Evolutionary conservation across 345 rosid genomes (phyloP).

Genomic region (Luvunga scandens): DNA sequence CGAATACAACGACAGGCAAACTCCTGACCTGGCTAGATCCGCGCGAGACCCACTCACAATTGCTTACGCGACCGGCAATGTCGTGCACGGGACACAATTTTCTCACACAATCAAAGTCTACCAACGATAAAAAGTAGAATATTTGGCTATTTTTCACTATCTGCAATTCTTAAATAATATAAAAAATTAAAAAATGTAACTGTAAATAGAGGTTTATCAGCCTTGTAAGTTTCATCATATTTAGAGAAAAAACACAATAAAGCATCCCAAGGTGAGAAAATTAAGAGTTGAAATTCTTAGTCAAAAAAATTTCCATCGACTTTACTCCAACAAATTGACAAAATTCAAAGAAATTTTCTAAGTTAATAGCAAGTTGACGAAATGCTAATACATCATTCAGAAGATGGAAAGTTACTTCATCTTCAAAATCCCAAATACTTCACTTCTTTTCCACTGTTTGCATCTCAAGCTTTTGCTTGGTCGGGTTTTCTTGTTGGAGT

Average conservation of each 20-base stretch:
- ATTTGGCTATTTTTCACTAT: too few species aligned
- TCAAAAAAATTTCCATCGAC: background rate
- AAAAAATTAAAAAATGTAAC: too few species aligned
- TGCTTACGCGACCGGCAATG: background rate
- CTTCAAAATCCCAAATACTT: conserved; percentile 30
- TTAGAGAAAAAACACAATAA: background rate
- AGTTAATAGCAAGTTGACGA: background rate
- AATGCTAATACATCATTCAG: background rate
- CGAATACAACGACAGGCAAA: background rate
- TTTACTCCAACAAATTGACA: background rate
- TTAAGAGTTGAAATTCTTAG: background rate
- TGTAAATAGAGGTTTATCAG: background rate
- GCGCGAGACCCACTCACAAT: background rate
- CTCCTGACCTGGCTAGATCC: background rate
- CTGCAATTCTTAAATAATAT: background rate
- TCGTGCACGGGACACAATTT: background rate
- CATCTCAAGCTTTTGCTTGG: conserved; percentile 25
- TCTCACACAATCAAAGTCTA: too few species aligned
- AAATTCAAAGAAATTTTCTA: background rate
- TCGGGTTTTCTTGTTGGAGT: conserved; percentile 37
- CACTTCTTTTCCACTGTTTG: conserved; percentile 27
- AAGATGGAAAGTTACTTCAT: background rate
- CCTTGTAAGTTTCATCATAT: background rate
- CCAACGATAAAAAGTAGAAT: too few species aligned
- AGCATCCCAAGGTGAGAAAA: background rate